phyloP scores from a whole-genome alignment of 2,329 filamentous ascomycete species.

The Epichloe bromicola region DNA sequence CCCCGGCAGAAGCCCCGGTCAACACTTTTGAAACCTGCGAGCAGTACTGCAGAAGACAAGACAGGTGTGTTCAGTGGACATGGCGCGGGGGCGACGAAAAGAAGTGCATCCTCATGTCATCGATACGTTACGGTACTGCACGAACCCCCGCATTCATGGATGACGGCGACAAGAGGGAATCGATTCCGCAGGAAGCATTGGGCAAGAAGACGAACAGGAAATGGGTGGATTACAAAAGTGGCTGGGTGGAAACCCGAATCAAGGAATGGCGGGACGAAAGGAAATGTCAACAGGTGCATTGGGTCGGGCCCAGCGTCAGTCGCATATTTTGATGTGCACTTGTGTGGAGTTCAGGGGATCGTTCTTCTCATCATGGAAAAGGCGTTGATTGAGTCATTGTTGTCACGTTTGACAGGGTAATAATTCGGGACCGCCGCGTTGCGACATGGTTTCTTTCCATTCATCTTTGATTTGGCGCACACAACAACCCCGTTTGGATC shows the following conservation, averaged over 20 bases:
- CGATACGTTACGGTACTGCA: constrained; percentile 16
- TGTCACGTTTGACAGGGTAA: too few species aligned
- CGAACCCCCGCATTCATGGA: constrained; percentile 12
- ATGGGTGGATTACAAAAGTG: constrained; percentile 19
- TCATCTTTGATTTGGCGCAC: too few species aligned
- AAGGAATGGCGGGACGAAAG: constrained; percentile 13
- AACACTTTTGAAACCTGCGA: constrained; percentile 16
- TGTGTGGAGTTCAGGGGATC: too few species aligned
- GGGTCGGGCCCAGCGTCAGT: constrained; percentile 18
- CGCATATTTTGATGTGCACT: background rate
- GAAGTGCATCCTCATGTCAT: constrained; percentile 15
- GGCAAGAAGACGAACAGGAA: constrained; percentile 7
- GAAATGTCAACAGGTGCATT: constrained; percentile 17
- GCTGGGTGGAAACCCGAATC: constrained; percentile 16
- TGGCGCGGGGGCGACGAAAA: constrained; percentile 19
- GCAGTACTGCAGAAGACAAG: constrained; percentile 14
- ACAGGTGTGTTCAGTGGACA: constrained; percentile 18
- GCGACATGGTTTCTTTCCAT: too few species aligned
- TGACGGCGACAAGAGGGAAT: constrained; percentile 12
- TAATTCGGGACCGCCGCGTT: too few species aligned
- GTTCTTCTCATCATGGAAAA: too few species aligned
- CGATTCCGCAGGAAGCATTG: constrained; percentile 9
- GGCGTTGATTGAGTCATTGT: too few species aligned
- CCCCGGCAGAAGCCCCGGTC: constrained; percentile 14
- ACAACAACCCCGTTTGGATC: too few species aligned